Conservation (phyloP, 306 rosid species). For the Trifolium dubium region DNA sequence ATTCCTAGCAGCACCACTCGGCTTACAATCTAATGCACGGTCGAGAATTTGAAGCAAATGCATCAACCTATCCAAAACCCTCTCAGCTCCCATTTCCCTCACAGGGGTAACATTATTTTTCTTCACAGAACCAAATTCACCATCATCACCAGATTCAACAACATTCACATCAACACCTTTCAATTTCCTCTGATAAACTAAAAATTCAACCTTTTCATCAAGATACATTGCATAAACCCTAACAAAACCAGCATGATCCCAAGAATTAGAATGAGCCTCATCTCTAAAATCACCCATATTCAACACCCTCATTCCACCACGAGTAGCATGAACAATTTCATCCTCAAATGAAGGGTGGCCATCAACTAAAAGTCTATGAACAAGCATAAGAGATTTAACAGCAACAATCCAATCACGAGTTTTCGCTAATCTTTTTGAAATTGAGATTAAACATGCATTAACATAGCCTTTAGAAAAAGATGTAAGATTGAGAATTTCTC, state of each 20-base stretch:
- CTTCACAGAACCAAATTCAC: slow-evolving; percentile 10
- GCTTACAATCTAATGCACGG: slow-evolving; percentile 72
- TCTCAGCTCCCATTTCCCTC: slow-evolving; percentile 70
- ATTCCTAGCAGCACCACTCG: slow-evolving; percentile 67
- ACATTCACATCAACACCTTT: slow-evolving; percentile 29
- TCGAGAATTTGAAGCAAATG: slow-evolving; percentile 67
- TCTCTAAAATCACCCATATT: slow-evolving; percentile 76
- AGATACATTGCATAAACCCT: slow-evolving; percentile 73
- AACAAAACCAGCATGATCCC: slow-evolving; percentile 79
- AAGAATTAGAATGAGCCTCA: slow-evolving; percentile 78
- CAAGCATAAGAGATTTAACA: slow-evolving; percentile 73
- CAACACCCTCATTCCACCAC: slow-evolving; percentile 66
- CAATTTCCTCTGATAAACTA: slow-evolving; percentile 56
- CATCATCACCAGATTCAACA: slow-evolving; percentile 38
- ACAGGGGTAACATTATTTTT: slow-evolving; percentile 48
- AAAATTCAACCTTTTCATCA: slow-evolving; percentile 72
- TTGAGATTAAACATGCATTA: slow-evolving; percentile 58
- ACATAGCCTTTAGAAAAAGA: slow-evolving; percentile 63
- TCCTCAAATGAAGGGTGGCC: slow-evolving; percentile 79
- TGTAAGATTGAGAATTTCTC: slow-evolving; percentile 65
- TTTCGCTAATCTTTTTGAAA: slow-evolving; percentile 69
- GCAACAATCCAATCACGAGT: slow-evolving; percentile 94
- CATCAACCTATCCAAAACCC: slow-evolving; percentile 65
- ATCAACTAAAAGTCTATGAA: slow-evolving; percentile 70
- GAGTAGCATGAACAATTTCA: slow-evolving; percentile 60